Percentiles rank a stretch among this genome's conserved stretches.
phyloP scores from a whole-genome alignment of 805 yeast genomes.

The Candida easanensis region DNA sequence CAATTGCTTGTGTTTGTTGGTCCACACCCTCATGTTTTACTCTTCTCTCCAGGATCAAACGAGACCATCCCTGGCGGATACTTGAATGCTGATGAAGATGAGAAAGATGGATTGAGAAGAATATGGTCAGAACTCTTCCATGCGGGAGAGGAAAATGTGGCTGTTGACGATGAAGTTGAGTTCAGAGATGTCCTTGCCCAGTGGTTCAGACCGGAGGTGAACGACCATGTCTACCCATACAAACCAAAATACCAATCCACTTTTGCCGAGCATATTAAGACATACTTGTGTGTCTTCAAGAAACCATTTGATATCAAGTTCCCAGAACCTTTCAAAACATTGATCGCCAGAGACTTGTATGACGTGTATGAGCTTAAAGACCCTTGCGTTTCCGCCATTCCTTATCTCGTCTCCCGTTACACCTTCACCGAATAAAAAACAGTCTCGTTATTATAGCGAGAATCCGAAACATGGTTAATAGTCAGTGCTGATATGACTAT shows the following conservation, averaged over 20 bases:
- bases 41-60: conserved; percentile 4
- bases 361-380: conserved; percentile 18
- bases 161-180: conserved; percentile 7
- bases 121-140: conserved; percentile 15
- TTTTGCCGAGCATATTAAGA: conserved; percentile 16
- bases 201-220: conserved; percentile 21
- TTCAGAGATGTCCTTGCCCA: conserved; percentile 7
- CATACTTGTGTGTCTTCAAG: conserved; percentile 9
- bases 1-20: conserved; percentile 17
- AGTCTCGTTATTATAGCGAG: no score
- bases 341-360: conserved; percentile 9
- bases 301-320: conserved; percentile 3
- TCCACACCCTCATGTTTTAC: conserved; percentile 12
- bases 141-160: background rate
- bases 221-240: conserved; percentile 17
- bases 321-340: conserved; percentile 6
- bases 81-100: conserved; percentile 15
- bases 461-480: no score
- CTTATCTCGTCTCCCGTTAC: conserved; percentile 31
- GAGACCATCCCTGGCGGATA: conserved; percentile 17
- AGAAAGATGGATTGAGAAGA: conserved; percentile 10
- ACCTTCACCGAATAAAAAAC: background rate
- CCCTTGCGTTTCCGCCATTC: conserved; percentile 29
- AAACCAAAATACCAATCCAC: conserved; percentile 8
- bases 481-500: no score